Base-by-base conservation (phyloP, 2,329 filamentous ascomycete genomes). In the Aaosphaeria arxii region DNA sequence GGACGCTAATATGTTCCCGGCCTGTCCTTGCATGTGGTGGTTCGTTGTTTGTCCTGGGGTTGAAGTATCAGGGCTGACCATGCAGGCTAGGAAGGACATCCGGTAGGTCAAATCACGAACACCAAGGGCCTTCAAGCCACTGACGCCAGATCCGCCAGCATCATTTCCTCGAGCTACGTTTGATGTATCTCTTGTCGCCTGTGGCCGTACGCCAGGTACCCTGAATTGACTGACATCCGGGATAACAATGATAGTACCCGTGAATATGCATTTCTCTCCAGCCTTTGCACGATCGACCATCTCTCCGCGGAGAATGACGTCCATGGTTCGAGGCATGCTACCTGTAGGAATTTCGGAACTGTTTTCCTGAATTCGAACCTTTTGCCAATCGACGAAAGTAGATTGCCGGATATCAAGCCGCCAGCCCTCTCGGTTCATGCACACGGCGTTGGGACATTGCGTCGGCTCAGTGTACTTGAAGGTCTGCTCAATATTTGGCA, bases 341-440 rank as follows among this genome's bases (percentile, higher is more conserved):
- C 94, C 94, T 0, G 94, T 99, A 0, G 94, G 94, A 35, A 99
- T 99, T 69, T 99, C 94, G 4, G 92, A 92, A 58, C 91, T 96
- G 75, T 97, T 99, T 72, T 99, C 94, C 72, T 99, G 94, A 52
- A 97, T 90, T 54, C 95, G 88, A 28, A 97, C 91, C 70, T 97
- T 97, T 69, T 99, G 94, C 94, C 94, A 99, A 74, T 99, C 94
- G 52, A 99, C 88, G 67, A 99, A 99, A 0, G 91, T 97, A 70
- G 91, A 96, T 70, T 95, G 92, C 40, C 90, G 82, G 63, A 99
- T 96, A 61, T 99, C 92, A n/a, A 99, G 75, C 56, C 91, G 85
- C 94, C 94, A 99, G n/a, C 88, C 90, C 49, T 86, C 77, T 29
- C 94, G 86, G 74, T 99, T 99, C 61, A 86, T 86, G 69, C 94